Evolutionary conservation across 306 rosid species (phyloP).

Genomic region (Carpinus viminea): DNA sequence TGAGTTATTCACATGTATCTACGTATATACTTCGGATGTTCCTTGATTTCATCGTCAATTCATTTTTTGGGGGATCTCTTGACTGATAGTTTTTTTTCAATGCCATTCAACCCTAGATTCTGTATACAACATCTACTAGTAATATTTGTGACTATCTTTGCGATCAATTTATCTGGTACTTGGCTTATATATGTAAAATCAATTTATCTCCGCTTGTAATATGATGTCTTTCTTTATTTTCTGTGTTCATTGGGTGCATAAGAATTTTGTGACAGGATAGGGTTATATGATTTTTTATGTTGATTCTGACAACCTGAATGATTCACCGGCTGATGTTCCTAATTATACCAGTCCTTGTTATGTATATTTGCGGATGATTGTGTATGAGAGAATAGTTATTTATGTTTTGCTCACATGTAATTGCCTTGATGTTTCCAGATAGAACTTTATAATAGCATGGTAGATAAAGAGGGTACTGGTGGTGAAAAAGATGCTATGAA

Average conservation of each 20-base stretch:
- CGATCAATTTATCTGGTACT: background rate
- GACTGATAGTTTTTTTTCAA: background rate
- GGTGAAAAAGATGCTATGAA: slow-evolving; percentile 67
- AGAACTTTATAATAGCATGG: slow-evolving; percentile 89
- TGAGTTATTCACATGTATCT: background rate
- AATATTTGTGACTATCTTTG: background rate
- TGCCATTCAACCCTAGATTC: background rate
- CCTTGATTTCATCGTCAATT: background rate
- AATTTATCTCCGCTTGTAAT: background rate
- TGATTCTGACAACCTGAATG: background rate
- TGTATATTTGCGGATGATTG: background rate
- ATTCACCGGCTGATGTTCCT: background rate
- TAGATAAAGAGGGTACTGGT: slow-evolving; percentile 65
- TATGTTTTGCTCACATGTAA: slow-evolving; percentile 10
- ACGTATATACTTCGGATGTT: background rate
- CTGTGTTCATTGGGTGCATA: background rate
- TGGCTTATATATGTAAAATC: background rate
- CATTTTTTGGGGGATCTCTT: background rate
- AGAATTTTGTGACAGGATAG: background rate
- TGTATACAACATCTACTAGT: background rate
- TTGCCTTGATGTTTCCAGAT: slow-evolving; percentile 53
- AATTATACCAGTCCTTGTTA: background rate
- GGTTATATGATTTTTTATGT: background rate
- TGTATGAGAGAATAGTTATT: background rate
- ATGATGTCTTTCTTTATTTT: background rate